Conservation (phyloP, 495 filamentous ascomycete genomes). For the Penicillium maclennaniae region DNA sequence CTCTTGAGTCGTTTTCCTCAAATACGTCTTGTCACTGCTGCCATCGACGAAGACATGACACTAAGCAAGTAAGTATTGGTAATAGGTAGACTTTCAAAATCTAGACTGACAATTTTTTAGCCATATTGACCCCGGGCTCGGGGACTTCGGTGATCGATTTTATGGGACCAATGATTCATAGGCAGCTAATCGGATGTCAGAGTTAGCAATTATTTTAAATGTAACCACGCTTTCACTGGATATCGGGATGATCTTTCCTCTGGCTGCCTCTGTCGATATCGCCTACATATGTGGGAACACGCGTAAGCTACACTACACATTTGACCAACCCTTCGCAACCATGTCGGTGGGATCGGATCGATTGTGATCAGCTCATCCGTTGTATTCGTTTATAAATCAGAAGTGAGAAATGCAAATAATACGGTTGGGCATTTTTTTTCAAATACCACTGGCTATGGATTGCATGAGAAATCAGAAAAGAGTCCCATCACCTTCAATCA, state of each 20-base stretch:
- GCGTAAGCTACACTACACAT: no score
- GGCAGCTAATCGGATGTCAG: background rate
- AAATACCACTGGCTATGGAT: background rate
- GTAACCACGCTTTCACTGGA: no score
- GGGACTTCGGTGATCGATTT: constrained; percentile 20
- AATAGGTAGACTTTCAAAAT: background rate
- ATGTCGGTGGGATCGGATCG: no score
- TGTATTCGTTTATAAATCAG: no score
- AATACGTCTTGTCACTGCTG: constrained; percentile 13
- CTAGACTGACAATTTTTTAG: background rate
- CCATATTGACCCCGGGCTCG: constrained; percentile 13
- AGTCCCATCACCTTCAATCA: constrained; percentile 44
- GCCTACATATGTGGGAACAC: no score
- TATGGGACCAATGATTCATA: constrained; percentile 7
- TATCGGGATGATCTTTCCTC: no score
- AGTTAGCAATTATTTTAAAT: background rate
- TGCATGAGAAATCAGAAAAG: constrained; percentile 21
- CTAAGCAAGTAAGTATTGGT: constrained; percentile 3
- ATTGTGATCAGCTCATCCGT: no score
- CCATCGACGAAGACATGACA: constrained; percentile 12
- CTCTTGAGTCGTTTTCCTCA: constrained; percentile 7
- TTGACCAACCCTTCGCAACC: no score
- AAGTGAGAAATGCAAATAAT: no score
- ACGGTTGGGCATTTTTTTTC: no score
- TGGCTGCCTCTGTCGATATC: no score